Percentiles rank a stretch among this genome's conserved stretches.
Conservation (phyloP, 169 alveolate species). For the Eimeria praecox region DNA sequence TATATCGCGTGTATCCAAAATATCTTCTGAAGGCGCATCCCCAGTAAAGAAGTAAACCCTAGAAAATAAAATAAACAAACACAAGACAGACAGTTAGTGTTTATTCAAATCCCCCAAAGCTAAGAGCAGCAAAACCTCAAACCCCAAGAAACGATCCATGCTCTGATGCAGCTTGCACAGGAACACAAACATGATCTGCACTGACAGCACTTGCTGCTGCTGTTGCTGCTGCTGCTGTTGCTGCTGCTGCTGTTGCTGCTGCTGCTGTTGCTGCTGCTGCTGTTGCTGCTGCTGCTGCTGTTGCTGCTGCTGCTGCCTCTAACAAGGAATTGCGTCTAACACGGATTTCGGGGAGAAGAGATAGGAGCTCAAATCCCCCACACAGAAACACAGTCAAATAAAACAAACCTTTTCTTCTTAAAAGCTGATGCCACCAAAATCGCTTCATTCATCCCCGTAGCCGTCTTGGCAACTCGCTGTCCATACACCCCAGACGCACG, state of each 20-base stretch:
- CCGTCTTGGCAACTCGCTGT: constrained; percentile 20
- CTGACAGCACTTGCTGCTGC: background rate
- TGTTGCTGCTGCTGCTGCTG: too few species aligned
- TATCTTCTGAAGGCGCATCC: constrained; percentile 93
- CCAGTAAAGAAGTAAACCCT: constrained; percentile 95
- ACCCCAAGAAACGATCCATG: background rate
- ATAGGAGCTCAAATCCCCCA: too few species aligned
- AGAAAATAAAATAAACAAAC: background rate
- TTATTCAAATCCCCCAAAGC: too few species aligned
- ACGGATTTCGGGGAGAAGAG: too few species aligned
- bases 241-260: too few species aligned
- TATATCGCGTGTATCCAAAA: constrained; percentile 94
- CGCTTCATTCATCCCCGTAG: constrained; percentile 28
- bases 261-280: too few species aligned
- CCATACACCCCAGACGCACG: background rate
- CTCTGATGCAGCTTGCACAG: background rate
- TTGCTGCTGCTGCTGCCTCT: too few species aligned
- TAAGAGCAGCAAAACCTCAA: too few species aligned
- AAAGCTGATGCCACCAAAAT: constrained; percentile 71
- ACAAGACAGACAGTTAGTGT: too few species aligned
- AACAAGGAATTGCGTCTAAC: too few species aligned
- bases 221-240: background rate
- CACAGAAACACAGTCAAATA: too few species aligned
- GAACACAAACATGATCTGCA: background rate
- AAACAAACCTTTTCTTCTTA: constrained; percentile 63